Percentiles rank a stretch among this genome's conserved stretches.
These are phyloP conservation scores for Leishmania braziliensis DNA, from an alignment of 208 protist species.

Conservation along the genomic window DNA sequence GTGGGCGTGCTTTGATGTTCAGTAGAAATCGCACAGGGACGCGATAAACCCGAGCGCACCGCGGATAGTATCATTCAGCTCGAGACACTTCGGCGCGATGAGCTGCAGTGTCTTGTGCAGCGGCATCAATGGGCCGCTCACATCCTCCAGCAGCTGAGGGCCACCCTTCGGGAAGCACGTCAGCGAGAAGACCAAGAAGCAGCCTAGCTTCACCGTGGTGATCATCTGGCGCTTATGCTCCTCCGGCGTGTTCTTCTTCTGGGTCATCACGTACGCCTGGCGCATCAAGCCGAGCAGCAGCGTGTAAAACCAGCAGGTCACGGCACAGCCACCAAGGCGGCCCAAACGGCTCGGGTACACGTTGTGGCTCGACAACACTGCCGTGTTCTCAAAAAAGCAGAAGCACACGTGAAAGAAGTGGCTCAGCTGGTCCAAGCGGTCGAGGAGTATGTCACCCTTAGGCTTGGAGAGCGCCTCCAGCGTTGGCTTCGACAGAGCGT, in stretches of 20 bases:
- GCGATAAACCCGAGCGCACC: slow-evolving; percentile 76
- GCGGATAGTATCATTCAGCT: slow-evolving; percentile 72
- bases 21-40: slow-evolving; percentile 90
- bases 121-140: slow-evolving; percentile 67
- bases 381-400: slow-evolving; percentile 85
- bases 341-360: slow-evolving; percentile 50
- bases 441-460: slow-evolving; percentile 55
- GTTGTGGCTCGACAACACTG: slow-evolving; percentile 71
- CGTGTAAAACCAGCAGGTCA: slow-evolving; percentile 88
- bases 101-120: slow-evolving; percentile 69
- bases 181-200: slow-evolving; percentile 83
- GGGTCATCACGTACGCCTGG: slow-evolving; percentile 70
- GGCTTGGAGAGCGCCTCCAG: slow-evolving; percentile 59
- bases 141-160: slow-evolving; percentile 73
- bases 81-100: slow-evolving; percentile 73
- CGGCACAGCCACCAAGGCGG: slow-evolving; percentile 75
- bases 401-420: slow-evolving; percentile 87
- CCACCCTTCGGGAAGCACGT: slow-evolving; percentile 80
- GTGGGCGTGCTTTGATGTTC: slow-evolving; percentile 2
- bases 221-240: slow-evolving; percentile 74
- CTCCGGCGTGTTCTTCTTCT: slow-evolving; percentile 67
- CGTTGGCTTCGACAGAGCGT: slow-evolving; percentile 66
- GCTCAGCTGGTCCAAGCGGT: slow-evolving; percentile 67
- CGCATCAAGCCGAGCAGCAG: slow-evolving; percentile 72
- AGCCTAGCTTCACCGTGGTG: slow-evolving; percentile 77